Evolutionary conservation across 306 rosid genomes (phyloP).

Genomic region (Dicorynia guianensis): DNA sequence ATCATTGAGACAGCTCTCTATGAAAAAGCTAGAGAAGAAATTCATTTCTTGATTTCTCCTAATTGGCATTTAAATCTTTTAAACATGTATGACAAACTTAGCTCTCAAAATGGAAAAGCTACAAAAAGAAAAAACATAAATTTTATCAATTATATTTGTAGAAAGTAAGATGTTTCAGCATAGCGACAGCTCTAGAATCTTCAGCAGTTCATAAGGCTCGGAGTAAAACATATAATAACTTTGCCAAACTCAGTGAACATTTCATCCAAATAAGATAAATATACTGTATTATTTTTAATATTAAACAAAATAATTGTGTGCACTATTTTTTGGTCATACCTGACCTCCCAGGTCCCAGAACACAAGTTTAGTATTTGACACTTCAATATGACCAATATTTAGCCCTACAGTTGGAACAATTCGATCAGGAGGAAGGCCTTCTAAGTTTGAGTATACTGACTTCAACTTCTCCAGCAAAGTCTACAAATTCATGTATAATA

Average conservation of each 20-base stretch:
- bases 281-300: neutral
- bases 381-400: slow-evolving; percentile 96
- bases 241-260: slow-evolving; percentile 22
- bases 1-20: slow-evolving; percentile 33
- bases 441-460: slow-evolving; percentile 75
- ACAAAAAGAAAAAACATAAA: slow-evolving; percentile 15
- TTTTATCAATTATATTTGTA: slow-evolving; percentile 27
- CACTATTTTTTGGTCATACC: slow-evolving; percentile 58
- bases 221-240: neutral
- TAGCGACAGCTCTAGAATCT: neutral
- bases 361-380: slow-evolving; percentile 78
- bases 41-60: slow-evolving; percentile 20
- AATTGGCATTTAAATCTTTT: neutral
- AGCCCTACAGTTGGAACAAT: slow-evolving; percentile 99
- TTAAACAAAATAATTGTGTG: neutral
- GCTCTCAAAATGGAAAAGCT: neutral
- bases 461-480: slow-evolving; percentile 97
- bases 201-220: slow-evolving; percentile 22
- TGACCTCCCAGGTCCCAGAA: slow-evolving; percentile 99
- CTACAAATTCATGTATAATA: slow-evolving; percentile 49
- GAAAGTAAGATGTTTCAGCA: slow-evolving; percentile 29
- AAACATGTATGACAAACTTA: slow-evolving; percentile 5
- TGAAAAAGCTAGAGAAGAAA: neutral
- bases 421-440: slow-evolving; percentile 95
- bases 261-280: slow-evolving; percentile 19